A percentile compares a stretch with the other conserved stretches of the same genome.
Conservation (phyloP, 495 filamentous ascomycete species). For the Sporormia fimetaria region DNA sequence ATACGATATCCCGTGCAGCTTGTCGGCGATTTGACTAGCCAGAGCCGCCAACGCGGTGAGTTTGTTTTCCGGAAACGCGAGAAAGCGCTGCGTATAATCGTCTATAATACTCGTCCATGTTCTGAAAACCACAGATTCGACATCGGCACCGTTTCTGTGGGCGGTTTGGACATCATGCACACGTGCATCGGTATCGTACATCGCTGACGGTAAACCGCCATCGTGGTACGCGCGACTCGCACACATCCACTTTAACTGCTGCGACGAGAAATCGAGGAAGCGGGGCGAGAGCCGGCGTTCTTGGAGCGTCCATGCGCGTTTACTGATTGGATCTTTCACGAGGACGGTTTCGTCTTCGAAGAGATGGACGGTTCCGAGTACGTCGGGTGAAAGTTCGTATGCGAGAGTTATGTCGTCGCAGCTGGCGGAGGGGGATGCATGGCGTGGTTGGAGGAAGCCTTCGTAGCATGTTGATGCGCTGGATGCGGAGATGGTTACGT, state of each 20-base stretch:
- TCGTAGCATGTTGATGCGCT: constrained; percentile 7
- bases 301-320: constrained; percentile 25
- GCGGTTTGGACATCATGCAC: background rate
- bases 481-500: constrained; percentile 11
- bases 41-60: constrained; percentile 29
- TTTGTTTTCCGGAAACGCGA: constrained; percentile 25
- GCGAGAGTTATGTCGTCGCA: background rate
- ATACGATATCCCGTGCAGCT: constrained; percentile 17
- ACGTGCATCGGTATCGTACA: background rate
- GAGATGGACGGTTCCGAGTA: background rate
- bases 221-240: background rate
- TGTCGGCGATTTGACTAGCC: constrained; percentile 14
- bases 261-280: constrained; percentile 17
- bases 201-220: background rate
- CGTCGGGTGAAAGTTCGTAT: background rate
- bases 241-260: constrained; percentile 6
- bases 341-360: background rate
- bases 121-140: background rate
- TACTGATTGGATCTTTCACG: constrained; percentile 14
- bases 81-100: constrained; percentile 7
- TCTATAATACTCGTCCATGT: constrained; percentile 3
- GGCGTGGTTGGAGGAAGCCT: constrained; percentile 4
- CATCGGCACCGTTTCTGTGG: too few relatives aligned
- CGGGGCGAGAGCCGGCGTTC: constrained; percentile 21
- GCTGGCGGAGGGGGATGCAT: background rate